Percentiles rank a stretch among this genome's conserved stretches.
phyloP scores from a whole-genome alignment of 768 basidiomycete species.

The Austroboletus eburneus region DNA sequence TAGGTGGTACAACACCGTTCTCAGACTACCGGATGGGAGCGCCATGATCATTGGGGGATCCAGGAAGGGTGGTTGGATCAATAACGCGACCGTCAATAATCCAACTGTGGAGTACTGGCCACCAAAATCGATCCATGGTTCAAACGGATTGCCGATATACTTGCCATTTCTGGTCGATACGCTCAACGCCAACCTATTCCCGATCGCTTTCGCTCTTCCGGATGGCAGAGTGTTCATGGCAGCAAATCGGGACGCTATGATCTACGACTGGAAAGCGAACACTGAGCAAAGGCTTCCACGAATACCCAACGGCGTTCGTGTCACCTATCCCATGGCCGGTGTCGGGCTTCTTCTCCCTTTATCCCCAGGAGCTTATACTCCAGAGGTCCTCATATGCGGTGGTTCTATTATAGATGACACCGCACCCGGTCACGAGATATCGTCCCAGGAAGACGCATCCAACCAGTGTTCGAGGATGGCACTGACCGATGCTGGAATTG shows the following conservation, averaged over 20 bases:
- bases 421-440: constrained; percentile 56
- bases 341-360: constrained; percentile 72
- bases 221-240: constrained; percentile 70
- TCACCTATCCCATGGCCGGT: constrained; percentile 82
- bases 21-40: constrained; percentile 72
- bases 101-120: constrained; percentile 82
- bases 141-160: constrained; percentile 62
- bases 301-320: constrained; percentile 73
- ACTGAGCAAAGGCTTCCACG: constrained; percentile 57
- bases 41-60: constrained; percentile 82
- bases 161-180: constrained; percentile 64
- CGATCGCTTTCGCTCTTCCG: constrained; percentile 68
- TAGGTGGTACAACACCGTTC: constrained; percentile 75
- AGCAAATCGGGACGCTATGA: constrained; percentile 74
- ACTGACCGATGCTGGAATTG: constrained; percentile 61
- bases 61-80: constrained; percentile 81
- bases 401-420: constrained; percentile 65
- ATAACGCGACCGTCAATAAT: constrained; percentile 76
- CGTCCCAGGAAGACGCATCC: constrained; percentile 70
- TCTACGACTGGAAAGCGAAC: constrained; percentile 71
- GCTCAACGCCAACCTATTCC: constrained; percentile 79
- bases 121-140: constrained; percentile 66
- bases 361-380: constrained; percentile 56
- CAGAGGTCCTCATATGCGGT: constrained; percentile 74
- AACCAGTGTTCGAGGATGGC: constrained; percentile 68